Base-by-base conservation (phyloP, 768 basidiomycete species). In the Pleurotus sapidus region DNA sequence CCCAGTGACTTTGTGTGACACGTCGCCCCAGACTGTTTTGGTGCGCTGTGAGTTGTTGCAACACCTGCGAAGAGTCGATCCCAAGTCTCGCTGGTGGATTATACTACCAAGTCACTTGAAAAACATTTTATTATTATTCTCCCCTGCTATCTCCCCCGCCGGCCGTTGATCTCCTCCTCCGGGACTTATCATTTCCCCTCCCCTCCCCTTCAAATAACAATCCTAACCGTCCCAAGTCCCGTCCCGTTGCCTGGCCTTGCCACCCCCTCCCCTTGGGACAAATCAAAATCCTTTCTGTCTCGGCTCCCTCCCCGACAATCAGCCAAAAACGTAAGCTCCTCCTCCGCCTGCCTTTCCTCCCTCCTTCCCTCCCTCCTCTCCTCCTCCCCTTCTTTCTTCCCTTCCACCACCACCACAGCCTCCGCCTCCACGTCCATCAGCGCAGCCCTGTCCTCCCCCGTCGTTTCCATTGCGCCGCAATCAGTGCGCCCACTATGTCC, bases 291-390 rank as follows among this genome's bases (percentile, higher is more conserved):
- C 43, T 25, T 54, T 50, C 39, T n/a, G 39, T 42, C 42, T 38
- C 55, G 46, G 42, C 42, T 56, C 43, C 14, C 14, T 42, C 37
- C 23, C 50, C 25, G 30, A 34, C 48, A 24, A 24, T 34, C 48
- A 17, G 15, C 23, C 46, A 46, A 56, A 56, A 56, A 56, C 55
- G 55, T 56, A 56, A 56, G 55, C 55, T 17, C 24, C 39, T 39
- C 39, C 39, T 23, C 39, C 38, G 24, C 49, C 55, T 56, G 46
- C 60, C 39, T 58, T 42, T 50, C 55, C 53, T 25, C 17, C 43
- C 49, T 49, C 54, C 51, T 17, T 38, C 49, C 47, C 50, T 30
- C 55, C 53, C 3, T 34, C 55, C 47, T 56, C 49, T 27, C 34
- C 9, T 48, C 46, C 47, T 56, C 56, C 27, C 55, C 49, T 56